phyloP scores from a whole-genome alignment of 345 rosid genomes.

The Toxicodendron radicans region DNA sequence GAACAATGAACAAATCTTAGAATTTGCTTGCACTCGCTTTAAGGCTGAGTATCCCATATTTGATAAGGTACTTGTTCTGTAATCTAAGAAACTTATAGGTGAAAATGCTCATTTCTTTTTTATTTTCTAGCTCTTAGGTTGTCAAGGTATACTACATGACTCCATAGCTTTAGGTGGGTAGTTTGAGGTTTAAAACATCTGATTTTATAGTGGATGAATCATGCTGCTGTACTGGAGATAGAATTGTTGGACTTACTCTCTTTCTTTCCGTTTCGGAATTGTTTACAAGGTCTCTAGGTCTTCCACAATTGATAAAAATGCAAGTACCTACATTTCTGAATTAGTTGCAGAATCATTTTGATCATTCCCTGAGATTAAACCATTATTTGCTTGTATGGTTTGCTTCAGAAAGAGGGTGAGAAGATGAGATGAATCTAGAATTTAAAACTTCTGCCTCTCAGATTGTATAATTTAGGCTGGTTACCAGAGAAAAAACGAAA shows the following conservation, averaged over 20 bases:
- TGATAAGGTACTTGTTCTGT: conserved; percentile 55
- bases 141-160: background rate
- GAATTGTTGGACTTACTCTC: background rate
- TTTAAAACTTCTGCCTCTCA: background rate
- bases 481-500: too few relatives aligned
- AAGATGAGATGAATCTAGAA: background rate
- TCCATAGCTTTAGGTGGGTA: background rate
- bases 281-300: background rate
- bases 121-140: background rate
- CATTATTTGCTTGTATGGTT: background rate
- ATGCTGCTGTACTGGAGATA: background rate
- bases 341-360: background rate
- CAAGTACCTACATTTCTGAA: background rate
- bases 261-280: background rate
- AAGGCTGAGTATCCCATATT: conserved; percentile 95
- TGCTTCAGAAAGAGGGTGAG: background rate
- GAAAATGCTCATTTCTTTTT: background rate
- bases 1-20: conserved; percentile 63
- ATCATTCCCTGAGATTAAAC: background rate
- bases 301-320: background rate
- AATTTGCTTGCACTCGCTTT: conserved; percentile 84
- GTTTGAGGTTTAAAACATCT: background rate
- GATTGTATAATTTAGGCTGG: background rate
- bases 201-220: background rate
- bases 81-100: background rate